Conservation (phyloP, 2,329 filamentous ascomycete species). For the Colletotrichum navitas region DNA sequence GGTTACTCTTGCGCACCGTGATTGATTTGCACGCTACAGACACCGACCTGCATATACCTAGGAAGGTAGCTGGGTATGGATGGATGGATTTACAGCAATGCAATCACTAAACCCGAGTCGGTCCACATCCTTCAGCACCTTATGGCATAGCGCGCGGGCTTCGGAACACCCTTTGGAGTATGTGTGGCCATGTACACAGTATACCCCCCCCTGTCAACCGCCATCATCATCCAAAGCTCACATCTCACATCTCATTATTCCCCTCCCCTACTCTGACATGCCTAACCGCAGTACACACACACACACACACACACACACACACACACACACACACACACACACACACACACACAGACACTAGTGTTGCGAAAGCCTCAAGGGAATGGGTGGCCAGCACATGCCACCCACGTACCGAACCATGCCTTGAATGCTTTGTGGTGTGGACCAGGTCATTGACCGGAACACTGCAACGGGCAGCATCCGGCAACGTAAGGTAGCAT, state of each 20-base stretch:
- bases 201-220: background rate
- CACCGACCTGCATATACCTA: background rate
- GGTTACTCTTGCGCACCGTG: conserved; percentile 23
- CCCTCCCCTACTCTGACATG: background rate
- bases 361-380: background rate
- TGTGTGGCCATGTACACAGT: too few species aligned
- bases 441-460: conserved; percentile 36
- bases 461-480: conserved; percentile 27
- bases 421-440: conserved; percentile 5
- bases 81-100: background rate
- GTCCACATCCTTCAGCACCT: conserved; percentile 38
- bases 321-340: background rate
- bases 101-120: conserved; percentile 16
- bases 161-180: background rate
- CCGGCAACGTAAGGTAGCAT: conserved; percentile 27
- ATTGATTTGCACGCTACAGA: conserved; percentile 8
- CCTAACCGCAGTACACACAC: background rate
- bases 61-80: too few species aligned
- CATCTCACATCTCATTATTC: conserved; percentile 8
- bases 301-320: background rate
- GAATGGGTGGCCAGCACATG: background rate
- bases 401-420: conserved; percentile 7
- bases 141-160: conserved; percentile 18
- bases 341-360: background rate
- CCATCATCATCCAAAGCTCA: conserved; percentile 9